Base-by-base conservation (phyloP, 139 green algal species). In the Closterium sp. region DNA sequence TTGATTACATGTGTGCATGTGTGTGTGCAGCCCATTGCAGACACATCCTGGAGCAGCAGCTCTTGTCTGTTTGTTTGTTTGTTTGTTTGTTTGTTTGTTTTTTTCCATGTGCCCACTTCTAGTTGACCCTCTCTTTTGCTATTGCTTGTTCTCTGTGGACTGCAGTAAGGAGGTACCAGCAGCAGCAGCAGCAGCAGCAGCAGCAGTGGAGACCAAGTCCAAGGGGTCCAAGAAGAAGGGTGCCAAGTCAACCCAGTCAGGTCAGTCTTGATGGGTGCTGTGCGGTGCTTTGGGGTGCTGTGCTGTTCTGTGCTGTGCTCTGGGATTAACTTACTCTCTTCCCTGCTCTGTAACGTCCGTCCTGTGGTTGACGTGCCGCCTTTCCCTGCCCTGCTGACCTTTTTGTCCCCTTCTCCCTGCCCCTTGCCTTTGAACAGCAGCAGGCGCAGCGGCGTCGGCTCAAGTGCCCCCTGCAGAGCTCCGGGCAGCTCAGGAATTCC, bases 401-500 rank as follows among this genome's bases (percentile, higher is more conserved):
- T 27, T 79, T 5, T 24, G 5, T 27, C 2, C 62, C 62, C 62
- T 24, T 79, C 2, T 24, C 62, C 62, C 10, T 79, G 24, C 62
- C 62, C 17, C 17, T 79, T 79, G 24, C 17, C 62, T 13, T 13
- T 24, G 17, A 11, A 34, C 85, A 31, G 85, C 85, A 30, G 9
- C 84, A 29, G 84, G 17, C 4, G 11, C 24, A 85, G 28, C 45
- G 31, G 88, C 27, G 22, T 90, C 45, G n/a, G n/a, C n/a, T 24
- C 28, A 90, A 9, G 28, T 84, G 88, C 28, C 88, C 17, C 19
- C 88, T 7, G 88, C 28, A 29, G 28, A 90, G 45, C n/a, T 30
- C 28, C 38, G 42, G 38, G 31, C 79, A 85, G 90, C 70, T 11
- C 86, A 42, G 30, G 84, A 86, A 50, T 94, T 94, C 34, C 90